Percentiles rank a stretch among this genome's conserved stretches.
Evolutionary conservation across 2,329 filamentous ascomycete species (phyloP).

Genomic region (Trichoderma gracile): DNA sequence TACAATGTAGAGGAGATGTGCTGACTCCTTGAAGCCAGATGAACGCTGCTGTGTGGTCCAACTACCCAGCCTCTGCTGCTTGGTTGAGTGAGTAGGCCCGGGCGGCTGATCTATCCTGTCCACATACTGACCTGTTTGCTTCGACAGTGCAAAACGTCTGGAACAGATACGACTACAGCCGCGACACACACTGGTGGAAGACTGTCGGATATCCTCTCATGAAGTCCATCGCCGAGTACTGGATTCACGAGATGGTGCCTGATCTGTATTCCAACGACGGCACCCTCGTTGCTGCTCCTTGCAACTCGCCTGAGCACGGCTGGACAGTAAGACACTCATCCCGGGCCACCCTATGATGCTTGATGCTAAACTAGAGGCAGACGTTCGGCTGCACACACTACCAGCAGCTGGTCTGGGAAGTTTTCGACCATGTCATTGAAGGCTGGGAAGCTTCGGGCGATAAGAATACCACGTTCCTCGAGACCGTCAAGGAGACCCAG

Average conservation of each 20-base stretch:
- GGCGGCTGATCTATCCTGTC: not conserved
- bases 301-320: conserved; percentile 60
- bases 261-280: conserved; percentile 53
- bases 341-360: not conserved
- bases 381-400: conserved; percentile 57
- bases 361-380: accelerated
- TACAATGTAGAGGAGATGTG: conserved; percentile 33
- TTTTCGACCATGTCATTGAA: conserved; percentile 43
- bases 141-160: conserved; percentile 59
- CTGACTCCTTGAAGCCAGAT: conserved; percentile 8
- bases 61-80: conserved; percentile 22
- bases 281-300: conserved; percentile 57
- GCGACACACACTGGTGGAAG: conserved; percentile 48
- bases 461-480: conserved; percentile 36
- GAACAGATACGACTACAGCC: conserved; percentile 57
- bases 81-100: conserved; percentile 19
- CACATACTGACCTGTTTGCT: not conserved
- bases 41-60: conserved; percentile 20
- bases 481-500: conserved; percentile 35
- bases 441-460: conserved; percentile 32
- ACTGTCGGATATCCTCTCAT: conserved; percentile 54
- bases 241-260: conserved; percentile 54
- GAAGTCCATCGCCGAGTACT: conserved; percentile 56
- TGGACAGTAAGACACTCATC: conserved; percentile 36
- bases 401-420: conserved; percentile 52